Percentiles rank a stretch among this genome's conserved stretches.
phyloP scores from a whole-genome alignment of 2,329 filamentous ascomycete species.

The Penicillium sp. region DNA sequence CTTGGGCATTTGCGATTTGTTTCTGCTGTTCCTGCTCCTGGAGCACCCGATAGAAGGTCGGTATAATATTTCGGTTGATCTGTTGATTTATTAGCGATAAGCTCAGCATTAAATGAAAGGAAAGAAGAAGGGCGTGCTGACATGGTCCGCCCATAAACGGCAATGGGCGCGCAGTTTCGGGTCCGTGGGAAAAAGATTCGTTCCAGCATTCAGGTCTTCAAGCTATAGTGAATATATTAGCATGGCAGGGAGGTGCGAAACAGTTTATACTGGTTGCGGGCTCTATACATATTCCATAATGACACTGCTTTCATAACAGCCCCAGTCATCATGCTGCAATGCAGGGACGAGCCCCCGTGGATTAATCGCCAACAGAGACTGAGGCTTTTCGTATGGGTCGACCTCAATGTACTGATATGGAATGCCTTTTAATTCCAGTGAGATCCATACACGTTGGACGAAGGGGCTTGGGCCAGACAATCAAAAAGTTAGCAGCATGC shows the following conservation, averaged over 20 bases:
- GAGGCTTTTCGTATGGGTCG: constrained; percentile 76
- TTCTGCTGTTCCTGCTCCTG: constrained; percentile 65
- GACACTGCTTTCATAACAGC: constrained; percentile 78
- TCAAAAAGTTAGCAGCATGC: not conserved
- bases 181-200: constrained; percentile 64
- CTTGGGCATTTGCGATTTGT: constrained; percentile 62
- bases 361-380: constrained; percentile 73
- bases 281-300: constrained; percentile 78
- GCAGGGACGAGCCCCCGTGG: constrained; percentile 76
- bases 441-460: constrained; percentile 87
- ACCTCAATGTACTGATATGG: constrained; percentile 86
- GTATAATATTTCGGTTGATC: constrained; percentile 78
- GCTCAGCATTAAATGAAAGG: not conserved
- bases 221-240: constrained; percentile 55
- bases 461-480: constrained; percentile 67
- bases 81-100: constrained; percentile 38
- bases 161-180: constrained; percentile 73
- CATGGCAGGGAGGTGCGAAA: not conserved
- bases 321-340: constrained; percentile 78
- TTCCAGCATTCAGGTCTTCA: constrained; percentile 70
- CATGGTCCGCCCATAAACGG: constrained; percentile 80
- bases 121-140: constrained; percentile 43
- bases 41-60: constrained; percentile 74
- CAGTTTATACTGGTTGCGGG: not conserved
- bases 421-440: constrained; percentile 77